These are phyloP conservation scores for Lichtheimia corymbifera DNA, from an alignment of 371 early-diverging fungal species.

Conservation along the genomic window DNA sequence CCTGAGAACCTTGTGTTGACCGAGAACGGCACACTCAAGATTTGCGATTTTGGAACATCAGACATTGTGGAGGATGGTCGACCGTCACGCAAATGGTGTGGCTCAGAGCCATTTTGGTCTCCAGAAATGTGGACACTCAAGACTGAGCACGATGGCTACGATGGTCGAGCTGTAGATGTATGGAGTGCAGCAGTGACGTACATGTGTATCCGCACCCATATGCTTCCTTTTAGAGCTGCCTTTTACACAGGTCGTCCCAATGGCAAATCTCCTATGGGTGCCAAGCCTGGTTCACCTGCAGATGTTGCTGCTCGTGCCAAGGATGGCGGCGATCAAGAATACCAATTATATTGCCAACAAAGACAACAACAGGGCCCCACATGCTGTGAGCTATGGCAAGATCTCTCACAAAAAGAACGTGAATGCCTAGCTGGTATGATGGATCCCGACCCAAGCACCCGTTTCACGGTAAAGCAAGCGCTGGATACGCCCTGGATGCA, in stretches of 20 bases:
- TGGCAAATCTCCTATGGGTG: constrained; percentile 42
- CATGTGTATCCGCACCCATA: constrained; percentile 77
- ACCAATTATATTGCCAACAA: constrained; percentile 24
- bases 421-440: constrained; percentile 47
- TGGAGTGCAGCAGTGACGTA: constrained; percentile 88
- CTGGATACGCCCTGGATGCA: constrained; percentile 50
- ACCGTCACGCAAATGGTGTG: constrained; percentile 78
- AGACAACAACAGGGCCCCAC: constrained; percentile 9
- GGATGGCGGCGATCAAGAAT: constrained; percentile 40
- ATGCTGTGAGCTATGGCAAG: constrained; percentile 27
- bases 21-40: constrained; percentile 82
- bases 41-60: constrained; percentile 97
- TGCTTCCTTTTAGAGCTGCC: constrained; percentile 60
- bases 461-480: constrained; percentile 46
- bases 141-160: constrained; percentile 63
- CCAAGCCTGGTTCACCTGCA: constrained; percentile 47
- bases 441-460: constrained; percentile 48
- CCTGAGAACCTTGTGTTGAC: constrained; percentile 94
- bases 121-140: constrained; percentile 72
- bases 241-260: constrained; percentile 61
- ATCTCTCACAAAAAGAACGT: constrained; percentile 21
- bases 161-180: constrained; percentile 79
- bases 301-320: constrained; percentile 28
- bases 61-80: constrained; percentile 80
- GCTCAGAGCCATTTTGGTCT: constrained; percentile 90